Base-by-base conservation (phyloP, 345 rosid genomes). In the Salix dunnii region DNA sequence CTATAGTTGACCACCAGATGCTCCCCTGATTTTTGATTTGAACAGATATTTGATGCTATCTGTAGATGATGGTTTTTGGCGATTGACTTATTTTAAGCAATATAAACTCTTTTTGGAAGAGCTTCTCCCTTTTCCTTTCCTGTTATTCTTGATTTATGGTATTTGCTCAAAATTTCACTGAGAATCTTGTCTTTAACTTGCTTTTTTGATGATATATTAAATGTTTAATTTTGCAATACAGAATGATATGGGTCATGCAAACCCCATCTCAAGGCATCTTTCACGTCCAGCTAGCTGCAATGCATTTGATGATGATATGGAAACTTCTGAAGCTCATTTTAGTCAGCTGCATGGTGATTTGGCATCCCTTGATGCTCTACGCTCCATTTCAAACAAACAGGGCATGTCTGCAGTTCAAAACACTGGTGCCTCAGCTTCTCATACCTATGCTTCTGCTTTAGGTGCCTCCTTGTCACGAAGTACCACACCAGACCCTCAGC, bases 381-480 rank as follows among this genome's bases (percentile, higher is more conserved):
- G 72, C 63, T 42, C 83, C 80, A 67, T 70, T 70, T 74, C 86
- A 74, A 85, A 73, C 82, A 83, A 49, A 36, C 88, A 82, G 65
- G 84, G 82, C 30, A 20, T 71, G 23, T 23, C 82, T 74, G 66
- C 78, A 9, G 76, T 67, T 46, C 77, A 73, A 68, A 84, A 65
- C 61, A 71, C 83, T 49, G 88, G 89, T 20, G 75, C 86, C 38
- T 82, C 87, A 9, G 79, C 86, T 75, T 84, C 89, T 65, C 89
- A 86, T 74, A 72, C 85, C 72, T 87, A 86, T 88, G 92, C 90
- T 61, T 82, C 92, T 64, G 89, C 92, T 66, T 80, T 86, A 73
- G 92, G 90, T 67, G 83, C 86, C 33, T 85, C 92, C 61, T 78
- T 85, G 86, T 91, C 92, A 6, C 85, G 94, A 76, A 89, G 89